These are phyloP conservation scores for Neopestalotiopsis sp. DNA, from an alignment of 2,329 filamentous ascomycete species.

Conservation along the genomic window DNA sequence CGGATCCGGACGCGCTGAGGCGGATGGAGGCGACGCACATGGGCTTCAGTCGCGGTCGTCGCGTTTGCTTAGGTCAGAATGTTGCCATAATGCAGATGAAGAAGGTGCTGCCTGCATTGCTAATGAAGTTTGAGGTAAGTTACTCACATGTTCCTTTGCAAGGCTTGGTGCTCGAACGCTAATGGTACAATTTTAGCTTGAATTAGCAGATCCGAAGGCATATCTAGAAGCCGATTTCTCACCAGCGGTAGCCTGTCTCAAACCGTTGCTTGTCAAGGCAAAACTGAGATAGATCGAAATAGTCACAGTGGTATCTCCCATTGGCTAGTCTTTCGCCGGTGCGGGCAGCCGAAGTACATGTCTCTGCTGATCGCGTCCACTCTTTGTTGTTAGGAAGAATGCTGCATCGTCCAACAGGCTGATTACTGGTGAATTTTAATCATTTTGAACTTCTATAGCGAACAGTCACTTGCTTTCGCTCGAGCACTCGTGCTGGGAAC, in stretches of 20 bases:
- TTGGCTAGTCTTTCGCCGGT: too few relatives aligned
- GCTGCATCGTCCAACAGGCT: too few relatives aligned
- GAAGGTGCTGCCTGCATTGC: slow-evolving; percentile 28
- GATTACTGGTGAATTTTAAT: too few relatives aligned
- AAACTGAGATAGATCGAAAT: neutral
- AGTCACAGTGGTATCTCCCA: too few relatives aligned
- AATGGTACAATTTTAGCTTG: neutral
- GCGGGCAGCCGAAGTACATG: too few relatives aligned
- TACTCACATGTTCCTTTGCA: neutral
- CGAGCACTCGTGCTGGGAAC: too few relatives aligned
- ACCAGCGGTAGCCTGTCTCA: neutral
- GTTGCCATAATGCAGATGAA: slow-evolving; percentile 33
- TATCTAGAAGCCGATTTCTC: neutral
- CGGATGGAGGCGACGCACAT: slow-evolving; percentile 31
- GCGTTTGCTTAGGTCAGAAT: slow-evolving; percentile 28
- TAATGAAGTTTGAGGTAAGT: slow-evolving; percentile 31
- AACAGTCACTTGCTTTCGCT: too few relatives aligned
- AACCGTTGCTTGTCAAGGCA: neutral
- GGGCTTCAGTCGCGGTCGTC: slow-evolving; percentile 31
- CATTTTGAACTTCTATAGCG: too few relatives aligned
- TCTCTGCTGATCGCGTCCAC: too few relatives aligned
- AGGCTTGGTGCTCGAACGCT: neutral
- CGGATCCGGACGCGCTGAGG: slow-evolving; percentile 26
- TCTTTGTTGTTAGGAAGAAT: too few relatives aligned
- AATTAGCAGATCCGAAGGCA: neutral